These are phyloP conservation scores for Amesomyces nigricolor DNA, from an alignment of 2,329 filamentous ascomycete genomes.

Conservation along the genomic window DNA sequence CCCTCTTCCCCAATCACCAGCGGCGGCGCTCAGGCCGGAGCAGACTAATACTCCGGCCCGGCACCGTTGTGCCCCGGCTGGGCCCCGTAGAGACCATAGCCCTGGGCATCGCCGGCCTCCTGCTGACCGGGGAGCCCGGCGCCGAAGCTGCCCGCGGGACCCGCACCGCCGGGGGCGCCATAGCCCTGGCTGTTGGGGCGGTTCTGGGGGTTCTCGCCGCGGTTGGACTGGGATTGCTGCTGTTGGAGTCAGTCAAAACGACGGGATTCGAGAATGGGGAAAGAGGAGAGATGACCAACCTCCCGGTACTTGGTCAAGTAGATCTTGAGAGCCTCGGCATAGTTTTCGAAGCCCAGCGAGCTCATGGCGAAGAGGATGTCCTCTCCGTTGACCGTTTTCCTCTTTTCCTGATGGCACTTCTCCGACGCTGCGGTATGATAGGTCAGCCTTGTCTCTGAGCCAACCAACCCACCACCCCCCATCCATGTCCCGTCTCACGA, in stretches of 20 bases:
- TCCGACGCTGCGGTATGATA: slow-evolving; percentile 67
- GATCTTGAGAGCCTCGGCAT: slow-evolving; percentile 95
- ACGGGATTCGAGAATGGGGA: background rate
- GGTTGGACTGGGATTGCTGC: slow-evolving; percentile 72
- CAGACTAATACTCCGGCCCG: slow-evolving; percentile 43
- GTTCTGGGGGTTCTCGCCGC: slow-evolving; percentile 50
- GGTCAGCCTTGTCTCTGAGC: slow-evolving; percentile 21
- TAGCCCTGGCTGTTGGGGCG: slow-evolving; percentile 51
- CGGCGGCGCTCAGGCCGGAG: background rate
- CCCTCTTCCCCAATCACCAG: background rate
- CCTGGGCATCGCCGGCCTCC: slow-evolving; percentile 34
- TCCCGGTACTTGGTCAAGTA: slow-evolving; percentile 97
- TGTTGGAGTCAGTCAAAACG: slow-evolving; percentile 32
- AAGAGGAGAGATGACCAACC: slow-evolving; percentile 48
- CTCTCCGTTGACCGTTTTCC: slow-evolving; percentile 98
- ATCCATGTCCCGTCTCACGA: background rate
- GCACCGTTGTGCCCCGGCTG: slow-evolving; percentile 55
- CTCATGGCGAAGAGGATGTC: slow-evolving; percentile 99
- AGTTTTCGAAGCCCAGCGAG: slow-evolving; percentile 97
- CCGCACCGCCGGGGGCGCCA: slow-evolving; percentile 38
- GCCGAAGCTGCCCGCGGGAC: slow-evolving; percentile 39
- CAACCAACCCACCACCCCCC: background rate
- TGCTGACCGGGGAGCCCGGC: slow-evolving; percentile 41
- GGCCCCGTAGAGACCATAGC: slow-evolving; percentile 48
- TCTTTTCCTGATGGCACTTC: slow-evolving; percentile 98